Evolutionary conservation across 2,329 filamentous ascomycete genomes (phyloP), one percentile per base, ranked within the genome.

Genomic region (Neofusicoccum sp.): DNA sequence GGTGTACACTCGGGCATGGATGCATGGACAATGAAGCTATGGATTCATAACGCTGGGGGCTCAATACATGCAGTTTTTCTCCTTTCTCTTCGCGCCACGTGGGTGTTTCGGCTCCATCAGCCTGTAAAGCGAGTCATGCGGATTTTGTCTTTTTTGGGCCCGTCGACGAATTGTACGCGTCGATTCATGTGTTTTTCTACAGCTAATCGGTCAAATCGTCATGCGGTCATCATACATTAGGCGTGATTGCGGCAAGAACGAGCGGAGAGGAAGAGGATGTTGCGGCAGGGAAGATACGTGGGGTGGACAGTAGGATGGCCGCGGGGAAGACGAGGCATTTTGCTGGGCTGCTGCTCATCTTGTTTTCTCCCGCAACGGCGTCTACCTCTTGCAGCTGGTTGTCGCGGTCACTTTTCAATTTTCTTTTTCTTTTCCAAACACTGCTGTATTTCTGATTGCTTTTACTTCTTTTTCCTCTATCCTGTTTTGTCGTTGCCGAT

Each of bases 31-130:
- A 58, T 58, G 54, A 58, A 58, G 54, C 54, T 58, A 58, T 43
- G 41, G 54, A 58, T 58, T 58, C 54, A 58, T 45, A 58, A 58
- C 54, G 41, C 29, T 56, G 52, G 54, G 54, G 54, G 29, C 39
- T 58, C 54, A 58, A 58, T 58, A 58, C 54, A 58, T 58, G 54
- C 54, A 58, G 54, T 58, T 58, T 22, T 56, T 58, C 54, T 58
- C 54, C 54, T 58, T 58, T 58, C 36, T 41, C 54, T 36, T 45
- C 39, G 54, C 54, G 54, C 41, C 54, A 45, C 41, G 54, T 58
- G 54, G 54, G 54, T 58, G 54, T 58, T 58, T 58, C 54, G 54
- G 54, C 54, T 58, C 31, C 54, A 45, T 58, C 41, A 45, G 41
- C 54, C 41, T 58, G 41, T 31, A 36, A 45, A 58, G 54, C 54